These are phyloP conservation scores for Metroxylon sagu DNA, from an alignment of 176 grass and related monocot species.

Conservation along the genomic window DNA sequence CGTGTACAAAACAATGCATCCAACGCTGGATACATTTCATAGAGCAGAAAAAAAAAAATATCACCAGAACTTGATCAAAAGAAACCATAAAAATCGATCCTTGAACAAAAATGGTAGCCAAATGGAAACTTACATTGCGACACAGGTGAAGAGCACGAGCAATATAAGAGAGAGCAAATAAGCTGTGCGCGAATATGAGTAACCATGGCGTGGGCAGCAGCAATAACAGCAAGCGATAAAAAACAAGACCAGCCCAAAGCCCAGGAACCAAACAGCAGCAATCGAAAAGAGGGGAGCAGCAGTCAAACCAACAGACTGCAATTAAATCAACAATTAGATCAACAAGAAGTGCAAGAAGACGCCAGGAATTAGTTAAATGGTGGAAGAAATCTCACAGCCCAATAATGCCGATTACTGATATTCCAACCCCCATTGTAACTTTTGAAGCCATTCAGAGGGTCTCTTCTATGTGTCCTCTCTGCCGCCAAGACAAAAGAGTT, in stretches of 20 bases:
- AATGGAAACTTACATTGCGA: conserved; percentile 61
- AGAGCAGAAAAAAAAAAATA: not conserved
- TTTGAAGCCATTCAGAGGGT: conserved; percentile 55
- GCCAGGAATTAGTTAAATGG: not conserved
- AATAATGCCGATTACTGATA: conserved; percentile 77
- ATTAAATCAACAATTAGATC: not conserved
- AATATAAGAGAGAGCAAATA: conserved; percentile 69
- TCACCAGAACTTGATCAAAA: not conserved
- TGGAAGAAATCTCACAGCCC: conserved; percentile 43
- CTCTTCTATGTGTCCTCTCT: conserved; percentile 60
- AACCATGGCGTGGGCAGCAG: conserved; percentile 41
- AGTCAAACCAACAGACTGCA: conserved; percentile 74
- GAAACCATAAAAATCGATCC: too few species aligned
- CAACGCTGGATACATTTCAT: conserved; percentile 34
- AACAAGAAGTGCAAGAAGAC: not conserved
- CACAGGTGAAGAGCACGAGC: conserved; percentile 71
- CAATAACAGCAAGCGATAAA: conserved; percentile 55
- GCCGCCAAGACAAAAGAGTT: conserved; percentile 52
- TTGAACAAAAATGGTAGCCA: too few species aligned
- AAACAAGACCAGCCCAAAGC: conserved; percentile 63
- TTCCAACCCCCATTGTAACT: conserved; percentile 80
- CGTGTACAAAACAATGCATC: conserved; percentile 54
- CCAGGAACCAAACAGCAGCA: conserved; percentile 39
- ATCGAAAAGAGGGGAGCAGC: conserved; percentile 53
- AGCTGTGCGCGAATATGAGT: conserved; percentile 57